Conservation (phyloP, 2,329 filamentous ascomycete genomes). For the Aureobasidium subglaciale region DNA sequence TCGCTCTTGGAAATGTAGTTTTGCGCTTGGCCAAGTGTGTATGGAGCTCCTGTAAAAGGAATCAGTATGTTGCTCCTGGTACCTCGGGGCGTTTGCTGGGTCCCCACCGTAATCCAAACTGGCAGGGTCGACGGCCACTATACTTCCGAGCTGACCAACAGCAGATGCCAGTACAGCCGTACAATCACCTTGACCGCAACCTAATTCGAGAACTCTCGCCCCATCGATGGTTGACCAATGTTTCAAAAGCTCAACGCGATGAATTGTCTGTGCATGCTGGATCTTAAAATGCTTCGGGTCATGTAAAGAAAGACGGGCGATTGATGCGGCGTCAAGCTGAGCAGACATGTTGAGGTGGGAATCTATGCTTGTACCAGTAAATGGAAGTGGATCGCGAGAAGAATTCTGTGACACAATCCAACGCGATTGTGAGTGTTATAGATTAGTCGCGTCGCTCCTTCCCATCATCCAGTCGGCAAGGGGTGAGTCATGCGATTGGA, state of each 20-base stretch:
- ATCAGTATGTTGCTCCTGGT: too few relatives aligned
- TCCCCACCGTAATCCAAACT: slow-evolving; percentile 43
- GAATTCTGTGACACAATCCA: too few relatives aligned
- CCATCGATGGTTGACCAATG: neutral
- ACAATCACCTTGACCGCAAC: slow-evolving; percentile 54
- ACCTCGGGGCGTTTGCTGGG: too few relatives aligned
- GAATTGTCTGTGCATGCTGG: neutral
- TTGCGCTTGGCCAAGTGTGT: slow-evolving; percentile 46
- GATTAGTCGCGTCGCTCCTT: too few relatives aligned
- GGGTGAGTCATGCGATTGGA: too few relatives aligned
- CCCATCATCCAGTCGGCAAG: too few relatives aligned
- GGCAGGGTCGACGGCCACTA: slow-evolving; percentile 50
- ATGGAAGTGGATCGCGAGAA: too few relatives aligned
- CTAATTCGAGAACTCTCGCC: slow-evolving; percentile 43
- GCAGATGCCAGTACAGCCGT: slow-evolving; percentile 47
- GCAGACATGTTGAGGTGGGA: neutral
- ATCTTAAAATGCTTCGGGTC: neutral
- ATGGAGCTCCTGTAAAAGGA: slow-evolving; percentile 40
- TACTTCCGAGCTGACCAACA: slow-evolving; percentile 38
- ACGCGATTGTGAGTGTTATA: too few relatives aligned
- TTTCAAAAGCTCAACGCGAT: neutral
- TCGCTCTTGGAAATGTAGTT: slow-evolving; percentile 34
- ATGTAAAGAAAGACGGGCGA: neutral
- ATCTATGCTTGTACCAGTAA: too few relatives aligned
- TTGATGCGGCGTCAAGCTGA: neutral